Conservation (phyloP, 2,329 filamentous ascomycete genomes). For the Aspergillus sergii region DNA sequence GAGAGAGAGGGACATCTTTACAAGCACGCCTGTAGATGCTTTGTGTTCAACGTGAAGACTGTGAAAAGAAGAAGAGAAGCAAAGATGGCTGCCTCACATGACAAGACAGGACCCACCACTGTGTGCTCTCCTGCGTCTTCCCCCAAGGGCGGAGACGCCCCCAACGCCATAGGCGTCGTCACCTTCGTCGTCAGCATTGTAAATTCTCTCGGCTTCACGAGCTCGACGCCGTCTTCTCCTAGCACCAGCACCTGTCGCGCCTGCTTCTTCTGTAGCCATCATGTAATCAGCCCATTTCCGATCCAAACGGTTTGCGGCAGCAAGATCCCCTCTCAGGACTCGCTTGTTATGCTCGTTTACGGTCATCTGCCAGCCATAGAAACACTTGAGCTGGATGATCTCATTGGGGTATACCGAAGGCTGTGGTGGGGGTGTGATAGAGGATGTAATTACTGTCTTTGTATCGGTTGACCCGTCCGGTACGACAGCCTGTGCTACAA, state of each 20-base stretch:
- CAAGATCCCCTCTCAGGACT: constrained; percentile 75
- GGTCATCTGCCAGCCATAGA: constrained; percentile 92
- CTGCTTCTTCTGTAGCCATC: constrained; percentile 86
- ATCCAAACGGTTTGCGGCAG: constrained; percentile 76
- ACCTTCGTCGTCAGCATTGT: constrained; percentile 78
- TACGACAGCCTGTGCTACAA: constrained; percentile 34
- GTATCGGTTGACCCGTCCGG: constrained; percentile 18
- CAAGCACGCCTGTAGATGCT: background rate
- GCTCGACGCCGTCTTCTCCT: constrained; percentile 75
- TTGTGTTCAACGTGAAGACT: background rate
- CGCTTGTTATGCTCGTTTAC: constrained; percentile 92
- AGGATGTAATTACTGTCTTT: constrained; percentile 24
- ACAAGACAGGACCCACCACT: constrained; percentile 62
- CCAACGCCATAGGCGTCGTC: constrained; percentile 44
- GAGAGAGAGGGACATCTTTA: background rate
- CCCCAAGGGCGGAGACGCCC: constrained; percentile 43
- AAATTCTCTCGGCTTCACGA: constrained; percentile 76
- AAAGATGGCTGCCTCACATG: constrained; percentile 56
- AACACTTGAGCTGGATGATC: constrained; percentile 86
- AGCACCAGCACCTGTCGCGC: constrained; percentile 60
- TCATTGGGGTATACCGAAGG: constrained; percentile 65
- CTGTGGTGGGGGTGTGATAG: constrained; percentile 28
- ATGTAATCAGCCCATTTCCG: constrained; percentile 93
- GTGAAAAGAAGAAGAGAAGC: background rate
- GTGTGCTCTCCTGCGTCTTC: constrained; percentile 63